phyloP scores from a whole-genome alignment of 164 flowering plant species.

The Tinospora cordifolia region DNA sequence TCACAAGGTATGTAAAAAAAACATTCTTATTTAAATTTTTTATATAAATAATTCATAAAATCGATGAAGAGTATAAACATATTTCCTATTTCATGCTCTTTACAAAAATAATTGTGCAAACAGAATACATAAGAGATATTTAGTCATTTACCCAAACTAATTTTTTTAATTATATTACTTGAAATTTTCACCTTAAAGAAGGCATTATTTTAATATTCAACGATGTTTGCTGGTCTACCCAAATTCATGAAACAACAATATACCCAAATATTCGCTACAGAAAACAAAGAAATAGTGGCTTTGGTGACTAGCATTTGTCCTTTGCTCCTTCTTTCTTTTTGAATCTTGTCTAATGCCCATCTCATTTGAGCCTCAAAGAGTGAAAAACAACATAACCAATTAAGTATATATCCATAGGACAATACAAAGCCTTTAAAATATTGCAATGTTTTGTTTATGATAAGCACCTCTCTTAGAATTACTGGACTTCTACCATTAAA shows the following conservation, averaged over 20 bases:
- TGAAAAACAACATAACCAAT: neutral
- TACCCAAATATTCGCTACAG: neutral
- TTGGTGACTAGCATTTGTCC: neutral
- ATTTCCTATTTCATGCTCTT: neutral
- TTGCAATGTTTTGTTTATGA: neutral
- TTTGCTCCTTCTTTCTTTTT: neutral
- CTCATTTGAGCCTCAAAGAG: neutral
- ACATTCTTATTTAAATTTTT: neutral
- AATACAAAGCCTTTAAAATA: neutral
- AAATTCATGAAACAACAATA: neutral
- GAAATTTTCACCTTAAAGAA: neutral
- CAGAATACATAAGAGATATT: no score
- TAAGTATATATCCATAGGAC: neutral
- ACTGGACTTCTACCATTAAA: neutral
- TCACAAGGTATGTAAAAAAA: neutral
- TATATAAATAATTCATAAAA: neutral
- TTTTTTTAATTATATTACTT: no score
- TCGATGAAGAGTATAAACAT: no score
- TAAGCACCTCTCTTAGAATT: neutral
- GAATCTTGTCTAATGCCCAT: neutral
- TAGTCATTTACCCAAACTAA: no score
- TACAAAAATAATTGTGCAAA: neutral
- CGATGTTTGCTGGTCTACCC: neutral
- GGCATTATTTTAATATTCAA: neutral
- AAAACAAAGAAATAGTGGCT: neutral